Evolutionary conservation across 2,329 filamentous ascomycete species (phyloP), one percentile per base, ranked within the genome.

Genomic region (Lachnellula subtilissima): DNA sequence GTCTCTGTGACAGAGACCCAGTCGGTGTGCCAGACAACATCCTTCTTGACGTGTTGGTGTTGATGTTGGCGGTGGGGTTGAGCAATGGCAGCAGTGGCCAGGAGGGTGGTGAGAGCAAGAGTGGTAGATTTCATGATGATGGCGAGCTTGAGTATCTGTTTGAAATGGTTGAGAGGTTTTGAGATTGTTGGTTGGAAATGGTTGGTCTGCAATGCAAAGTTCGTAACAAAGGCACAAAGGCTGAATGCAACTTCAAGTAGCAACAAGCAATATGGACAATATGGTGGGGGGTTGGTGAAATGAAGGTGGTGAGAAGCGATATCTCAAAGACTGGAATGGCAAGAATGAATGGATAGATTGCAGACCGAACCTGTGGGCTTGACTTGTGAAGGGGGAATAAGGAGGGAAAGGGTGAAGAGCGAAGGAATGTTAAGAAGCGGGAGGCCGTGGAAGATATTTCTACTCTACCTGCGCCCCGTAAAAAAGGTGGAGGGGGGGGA

Each of bases 11-110:
- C 76, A 51, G 75, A 69, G 22, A 75, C 72, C 39, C 72, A 74
- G 48, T 78, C 72, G 28, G 78, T 81, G 60, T 78, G 72, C 71
- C 74, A 79, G 53, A 78, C 75, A 39, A 78, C 67, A 50, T 74
- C 59, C 12, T 53, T 53, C 15, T 61, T 48, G 25, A 56, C 43
- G 11, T 64, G 61, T 54, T 65, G 63, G 39, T 66, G 62, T 45
- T 65, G 65, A 37, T 73, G 73, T 59, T 74, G 73, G 61, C 69
- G 64, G 49, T 72, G 64, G 28, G 70, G 71, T 57, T 70, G 69
- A 28, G 71, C 69, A 49, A 61, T 55, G 47, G 60, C 64, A 50
- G 62, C 59, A 28, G 66, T 56, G 57, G 65, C 63, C 58, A 71
- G 50, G 48, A 66, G 53, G 36, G 66, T 65, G 36, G 60, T 62